A percentile compares a stretch with the other conserved stretches of the same genome.
phyloP scores from a whole-genome alignment of 768 basidiomycete species.

The Xerocomellus amylosporus region DNA sequence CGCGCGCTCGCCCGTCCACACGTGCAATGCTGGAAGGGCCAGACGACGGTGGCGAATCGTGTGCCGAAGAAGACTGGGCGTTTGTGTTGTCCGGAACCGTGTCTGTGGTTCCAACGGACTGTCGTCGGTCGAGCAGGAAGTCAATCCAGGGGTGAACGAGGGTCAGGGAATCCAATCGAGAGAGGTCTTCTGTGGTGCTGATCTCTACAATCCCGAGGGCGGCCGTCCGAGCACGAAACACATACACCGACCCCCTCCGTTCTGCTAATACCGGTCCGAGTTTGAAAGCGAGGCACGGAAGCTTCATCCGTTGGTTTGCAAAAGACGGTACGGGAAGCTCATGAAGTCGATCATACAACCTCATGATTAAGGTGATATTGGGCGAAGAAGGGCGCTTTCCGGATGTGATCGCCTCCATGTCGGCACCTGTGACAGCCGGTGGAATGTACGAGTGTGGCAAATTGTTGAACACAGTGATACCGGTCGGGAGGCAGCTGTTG shows the following conservation, averaged over 20 bases:
- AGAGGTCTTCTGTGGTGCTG: slow-evolving; percentile 4
- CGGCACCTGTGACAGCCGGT: neutral
- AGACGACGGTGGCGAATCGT: too few relatives aligned
- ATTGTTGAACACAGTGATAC: neutral
- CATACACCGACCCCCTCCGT: neutral
- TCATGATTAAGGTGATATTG: neutral
- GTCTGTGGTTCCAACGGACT: neutral
- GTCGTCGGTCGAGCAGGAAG: slow-evolving; percentile 4
- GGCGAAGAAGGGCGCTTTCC: neutral
- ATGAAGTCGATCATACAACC: neutral
- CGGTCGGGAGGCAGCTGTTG: neutral
- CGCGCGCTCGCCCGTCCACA: neutral
- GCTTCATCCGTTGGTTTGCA: neutral
- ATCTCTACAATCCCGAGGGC: slow-evolving; percentile 5
- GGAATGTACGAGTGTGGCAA: neutral
- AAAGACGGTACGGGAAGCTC: neutral
- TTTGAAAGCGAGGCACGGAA: neutral
- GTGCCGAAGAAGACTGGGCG: too few relatives aligned
- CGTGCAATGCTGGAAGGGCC: neutral
- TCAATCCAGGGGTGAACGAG: slow-evolving; percentile 7
- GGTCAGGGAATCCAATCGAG: neutral
- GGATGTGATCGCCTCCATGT: neutral
- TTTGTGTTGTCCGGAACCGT: neutral
- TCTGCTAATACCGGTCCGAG: neutral
- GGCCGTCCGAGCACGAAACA: neutral